Base-by-base conservation (phyloP, 768 basidiomycete genomes). In the Tubosaeta sp. region DNA sequence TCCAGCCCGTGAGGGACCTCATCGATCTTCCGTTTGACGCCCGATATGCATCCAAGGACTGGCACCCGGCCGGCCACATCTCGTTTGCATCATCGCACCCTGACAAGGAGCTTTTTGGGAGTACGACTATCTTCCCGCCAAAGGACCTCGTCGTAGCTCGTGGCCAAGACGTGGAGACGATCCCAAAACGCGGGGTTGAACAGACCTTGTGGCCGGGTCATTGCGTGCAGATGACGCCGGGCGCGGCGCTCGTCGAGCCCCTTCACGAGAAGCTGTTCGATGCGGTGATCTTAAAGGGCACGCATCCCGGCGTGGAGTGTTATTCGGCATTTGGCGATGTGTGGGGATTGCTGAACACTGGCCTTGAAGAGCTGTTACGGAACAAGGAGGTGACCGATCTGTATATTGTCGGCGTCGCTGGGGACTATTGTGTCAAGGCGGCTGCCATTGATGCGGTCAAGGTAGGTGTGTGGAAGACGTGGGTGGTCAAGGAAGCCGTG, bases 141-240 rank as follows among this genome's bases (percentile, higher is more conserved):
- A 54, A 52, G 62, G 73, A 41, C 24, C 61, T 68, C 34, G 55
- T 67, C 31, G 36, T 67, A 61, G 69, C 56, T 52, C 64, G 42
- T 44, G 63, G 64, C 3, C 60, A 65, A 35, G 56, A 55, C 24
- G 39, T 51, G 24, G 0, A 19, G 18, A 19, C 53, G 10, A 61
- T 66, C 60, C 24, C 39, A 4, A 45, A 56, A 9, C 54, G 53
- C 69, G 70, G 31, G 57, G 69, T 52, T 4, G 64, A 74, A 36
- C 86, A 87, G 65, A 76, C 79, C 24, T 69, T 92, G 29, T 93
- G 90, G 90, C 90, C 90, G 0, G 82, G 81, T 56, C 90, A 92
- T 63, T 91, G 90, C 58, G 77, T 90, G 21, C 78, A 77, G 46
- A 73, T 73, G 40, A 76, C 77, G 0, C 68, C 59, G 2, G 90